Base-by-base conservation (phyloP, 2,329 filamentous ascomycete genomes). In the Cytospora piceicola region DNA sequence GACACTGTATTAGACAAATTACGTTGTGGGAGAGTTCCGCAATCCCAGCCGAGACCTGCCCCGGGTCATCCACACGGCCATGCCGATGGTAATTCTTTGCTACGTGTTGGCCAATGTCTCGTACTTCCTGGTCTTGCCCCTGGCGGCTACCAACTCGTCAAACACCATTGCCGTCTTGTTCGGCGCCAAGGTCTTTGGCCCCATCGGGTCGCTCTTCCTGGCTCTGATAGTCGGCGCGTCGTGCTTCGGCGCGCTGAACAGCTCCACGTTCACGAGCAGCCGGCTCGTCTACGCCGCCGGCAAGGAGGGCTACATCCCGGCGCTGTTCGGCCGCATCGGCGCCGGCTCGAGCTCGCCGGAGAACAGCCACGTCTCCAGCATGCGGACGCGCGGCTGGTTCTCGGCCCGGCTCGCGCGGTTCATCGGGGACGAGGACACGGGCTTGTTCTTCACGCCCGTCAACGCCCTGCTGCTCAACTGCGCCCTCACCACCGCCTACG, bases 81-180 rank as follows among this genome's bases (percentile, higher is more conserved):
- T 99, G 86, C 94, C 95, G 2, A 82, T 97, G 54, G 94, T 99
- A 65, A 98, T 99, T 69, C 75, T 93, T 32, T 91, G 87, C 72
- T 99, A 98, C 77, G 82, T 98, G 36, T 83, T 98, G 58, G 94
- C 94, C 70, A 99, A 98, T 76, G 79, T 97, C 51, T 87, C 93
- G 32, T 99, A 99, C 80, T 96, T 97, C 77, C 88, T 99, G 68
- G 95, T 99, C 36, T 86, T 99, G 0, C 94, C 95, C 0, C 81
- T 91, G 60, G 84, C 86, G 3, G 85, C 88, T 32, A 93, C 98
- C 79, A 92, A 96, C 76, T 89, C 88, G 8, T 91, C 90, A 73
- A 97, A 98, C 79, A 98, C 95, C 0, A 90, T 99, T n/a, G 95
- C 94, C 17, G 94, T 99, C 29, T 88, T 93, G 69, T 99, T 99